Base-by-base conservation (phyloP, 768 basidiomycete species). In the Butyriboletus loyo region DNA sequence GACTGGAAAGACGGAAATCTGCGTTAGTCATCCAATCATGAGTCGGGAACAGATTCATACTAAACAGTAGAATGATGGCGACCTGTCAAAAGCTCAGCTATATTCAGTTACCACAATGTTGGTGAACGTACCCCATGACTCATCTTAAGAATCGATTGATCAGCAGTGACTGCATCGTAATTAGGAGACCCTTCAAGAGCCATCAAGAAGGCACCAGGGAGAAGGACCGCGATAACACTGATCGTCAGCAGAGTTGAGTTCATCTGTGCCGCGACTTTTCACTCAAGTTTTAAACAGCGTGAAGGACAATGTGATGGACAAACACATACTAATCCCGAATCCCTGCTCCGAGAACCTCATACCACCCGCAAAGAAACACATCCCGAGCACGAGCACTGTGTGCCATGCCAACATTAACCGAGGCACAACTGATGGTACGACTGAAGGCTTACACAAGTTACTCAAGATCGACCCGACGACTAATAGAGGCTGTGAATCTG, bases 351-450 rank as follows among this genome's bases (percentile, higher is more conserved):
- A 83, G 58, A 85, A 92, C 14, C 80, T 78, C 56, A 84, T 62
- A 0, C 89, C 89, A 14, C 90, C 89, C 1, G 89, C 90, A 55
- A 92, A 87, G 70, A 92, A 89, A 59, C 88, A 89, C 68, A 92
- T 81, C 17, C 91, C 91, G 11, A 92, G 78, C 17, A 93, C 89
- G 36, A 94, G 80, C 2, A 94, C 89, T 91, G 39, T 21, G 19
- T 36, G 11, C 19, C 5, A 30, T 7, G 43, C 17, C 4, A 28
- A 47, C 2, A 44, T 46, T 52, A 54, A 48, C 32, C 35, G 34
- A 9, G 21, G 7, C 1, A 34, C 21, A n/a, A 1, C 21, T n/a
- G 15, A 39, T 4, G 10, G 38, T 27, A 46, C 36, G 7, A 27
- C 7, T 25, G 8, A 41, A 15, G 3, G 67, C 82, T 31, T 56